Evolutionary conservation across 352 stramenopile species (phyloP).

Genomic region (Phytophthora citricola): DNA sequence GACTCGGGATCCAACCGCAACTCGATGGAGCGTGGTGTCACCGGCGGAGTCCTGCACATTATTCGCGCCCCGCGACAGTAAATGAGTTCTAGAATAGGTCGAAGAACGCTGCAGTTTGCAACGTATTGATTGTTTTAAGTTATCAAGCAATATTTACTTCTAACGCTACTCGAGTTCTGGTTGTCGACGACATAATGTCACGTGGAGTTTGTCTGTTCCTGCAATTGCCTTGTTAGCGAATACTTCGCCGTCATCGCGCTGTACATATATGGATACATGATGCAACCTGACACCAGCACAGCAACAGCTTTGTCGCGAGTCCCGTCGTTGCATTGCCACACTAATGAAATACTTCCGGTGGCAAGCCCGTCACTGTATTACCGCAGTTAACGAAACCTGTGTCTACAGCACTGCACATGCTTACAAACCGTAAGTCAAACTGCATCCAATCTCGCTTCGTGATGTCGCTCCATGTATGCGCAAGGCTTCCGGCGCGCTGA

Average conservation of each 20-base stretch:
- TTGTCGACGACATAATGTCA: neutral
- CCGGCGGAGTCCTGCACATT: constrained; percentile 26
- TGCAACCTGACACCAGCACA: neutral
- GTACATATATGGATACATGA: neutral
- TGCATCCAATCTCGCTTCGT: constrained; percentile 19
- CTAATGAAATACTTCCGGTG: constrained; percentile 33
- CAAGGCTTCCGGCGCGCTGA: constrained; percentile 12
- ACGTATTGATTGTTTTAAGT: neutral
- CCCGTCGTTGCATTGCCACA: constrained; percentile 24
- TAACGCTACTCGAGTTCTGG: neutral
- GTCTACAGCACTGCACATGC: neutral
- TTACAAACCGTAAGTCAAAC: constrained; percentile 3
- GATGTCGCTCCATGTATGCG: constrained; percentile 15
- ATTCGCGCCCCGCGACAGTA: constrained; percentile 23
- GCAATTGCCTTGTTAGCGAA: too few species aligned
- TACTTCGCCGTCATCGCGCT: too few species aligned
- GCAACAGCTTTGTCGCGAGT: neutral
- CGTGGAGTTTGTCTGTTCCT: too few species aligned
- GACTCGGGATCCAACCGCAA: neutral
- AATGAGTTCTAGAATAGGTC: neutral
- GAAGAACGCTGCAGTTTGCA: neutral
- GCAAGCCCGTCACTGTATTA: constrained; percentile 22
- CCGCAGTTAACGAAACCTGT: constrained; percentile 3
- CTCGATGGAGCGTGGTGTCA: constrained; percentile 6
- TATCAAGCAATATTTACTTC: neutral